These are phyloP conservation scores for Ramalina intermedia DNA, from an alignment of 495 filamentous ascomycete species.

Conservation along the genomic window DNA sequence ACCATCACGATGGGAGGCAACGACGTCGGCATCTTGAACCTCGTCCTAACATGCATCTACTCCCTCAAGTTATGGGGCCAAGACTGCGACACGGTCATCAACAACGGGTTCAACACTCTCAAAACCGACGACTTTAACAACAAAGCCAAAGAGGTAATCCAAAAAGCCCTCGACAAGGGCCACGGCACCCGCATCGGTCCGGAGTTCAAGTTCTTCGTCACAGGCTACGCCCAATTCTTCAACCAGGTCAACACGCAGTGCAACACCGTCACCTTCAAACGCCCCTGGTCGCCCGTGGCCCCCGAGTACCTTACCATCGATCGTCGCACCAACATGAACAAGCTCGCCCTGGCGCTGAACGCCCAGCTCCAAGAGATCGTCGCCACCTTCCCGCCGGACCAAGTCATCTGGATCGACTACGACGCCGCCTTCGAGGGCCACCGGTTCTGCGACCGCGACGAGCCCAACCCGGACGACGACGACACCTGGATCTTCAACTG, in stretches of 20 bases:
- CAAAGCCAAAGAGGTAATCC: constrained; percentile 4
- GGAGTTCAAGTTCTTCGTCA: constrained; percentile 8
- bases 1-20: constrained; percentile 11
- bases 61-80: neutral
- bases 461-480: constrained; percentile 7
- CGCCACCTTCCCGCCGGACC: neutral
- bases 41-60: constrained; percentile 6
- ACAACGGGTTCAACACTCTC: neutral
- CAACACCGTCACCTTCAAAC: constrained; percentile 5
- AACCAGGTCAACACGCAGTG: constrained; percentile 8
- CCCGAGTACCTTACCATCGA: constrained; percentile 7
- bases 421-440: constrained; percentile 8
- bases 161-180: constrained; percentile 1
- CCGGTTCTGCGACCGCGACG: constrained; percentile 13
- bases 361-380: neutral
- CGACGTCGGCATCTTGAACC: constrained; percentile 6
- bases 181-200: neutral
- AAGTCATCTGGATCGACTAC: constrained; percentile 8
- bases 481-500: constrained; percentile 11
- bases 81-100: constrained; percentile 7
- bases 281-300: neutral
- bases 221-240: constrained; percentile 14
- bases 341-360: constrained; percentile 5
- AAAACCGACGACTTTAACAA: neutral
- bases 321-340: constrained; percentile 3